Conservation (phyloP, 31 red algal genomes). For the Bonnemaisonia californica region DNA sequence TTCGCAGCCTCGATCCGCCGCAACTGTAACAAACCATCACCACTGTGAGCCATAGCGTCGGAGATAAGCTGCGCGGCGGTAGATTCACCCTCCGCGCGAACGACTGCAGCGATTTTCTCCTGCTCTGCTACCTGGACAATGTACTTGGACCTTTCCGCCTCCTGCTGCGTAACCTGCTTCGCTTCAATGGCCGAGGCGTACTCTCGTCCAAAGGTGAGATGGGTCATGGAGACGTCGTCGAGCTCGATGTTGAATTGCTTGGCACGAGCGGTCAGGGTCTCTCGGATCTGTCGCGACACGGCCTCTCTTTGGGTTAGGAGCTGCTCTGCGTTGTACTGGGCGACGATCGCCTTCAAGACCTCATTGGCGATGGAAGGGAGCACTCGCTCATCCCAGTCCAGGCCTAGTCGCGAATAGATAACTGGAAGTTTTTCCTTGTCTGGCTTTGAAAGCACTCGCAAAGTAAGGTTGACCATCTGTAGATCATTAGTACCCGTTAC, state of each 20-base stretch:
- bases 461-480: constrained; percentile 99
- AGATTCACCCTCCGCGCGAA: constrained; percentile 92
- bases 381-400: constrained; percentile 98
- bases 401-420: constrained; percentile 83
- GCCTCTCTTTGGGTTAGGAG: constrained; percentile 93
- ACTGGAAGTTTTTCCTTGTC: constrained; percentile 73
- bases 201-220: constrained; percentile 96
- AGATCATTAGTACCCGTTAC: constrained; percentile 97
- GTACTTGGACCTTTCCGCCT: constrained; percentile 93
- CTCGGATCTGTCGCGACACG: constrained; percentile 88
- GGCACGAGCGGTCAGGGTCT: constrained; percentile 91
- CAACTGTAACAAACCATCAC: constrained; percentile 91
- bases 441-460: constrained; percentile 95
- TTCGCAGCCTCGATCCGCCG: constrained; percentile 96
- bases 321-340: constrained; percentile 98
- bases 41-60: constrained; percentile 80
- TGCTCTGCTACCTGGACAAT: constrained; percentile 96
- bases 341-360: constrained; percentile 95
- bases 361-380: constrained; percentile 98
- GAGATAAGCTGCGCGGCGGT: constrained; percentile 88
- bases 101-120: constrained; percentile 94
- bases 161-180: constrained; percentile 98
- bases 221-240: constrained; percentile 99
- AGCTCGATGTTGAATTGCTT: constrained; percentile 93
- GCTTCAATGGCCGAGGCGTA: constrained; percentile 95